Evolutionary conservation across 2,329 filamentous ascomycete genomes (phyloP).

Genomic region (Penicillium polonicum): DNA sequence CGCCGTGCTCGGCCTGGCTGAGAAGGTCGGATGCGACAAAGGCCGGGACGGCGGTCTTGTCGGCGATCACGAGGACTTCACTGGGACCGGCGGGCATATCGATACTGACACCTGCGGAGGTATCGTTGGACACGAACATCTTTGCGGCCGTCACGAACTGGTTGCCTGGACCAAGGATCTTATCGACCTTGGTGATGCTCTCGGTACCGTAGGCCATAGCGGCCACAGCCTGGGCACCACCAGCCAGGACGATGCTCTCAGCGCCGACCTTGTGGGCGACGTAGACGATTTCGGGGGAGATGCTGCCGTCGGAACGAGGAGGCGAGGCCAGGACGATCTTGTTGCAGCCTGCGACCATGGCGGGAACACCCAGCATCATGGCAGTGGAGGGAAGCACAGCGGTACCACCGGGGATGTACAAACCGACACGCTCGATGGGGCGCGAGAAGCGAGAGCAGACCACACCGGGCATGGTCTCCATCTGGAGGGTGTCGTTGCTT

Average conservation of each 20-base stretch:
- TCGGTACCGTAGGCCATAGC: conserved; percentile 97
- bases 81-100: conserved; percentile 98
- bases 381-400: conserved; percentile 96
- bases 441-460: conserved; percentile 89
- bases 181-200: conserved; percentile 93
- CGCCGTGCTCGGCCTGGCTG: conserved; percentile 93
- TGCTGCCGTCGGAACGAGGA: conserved; percentile 80
- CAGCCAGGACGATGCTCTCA: conserved; percentile 91
- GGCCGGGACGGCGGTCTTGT: conserved; percentile 81
- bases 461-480: conserved; percentile 98
- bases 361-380: conserved; percentile 95
- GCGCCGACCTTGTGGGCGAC: conserved; percentile 95
- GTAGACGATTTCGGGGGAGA: conserved; percentile 97
- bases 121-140: conserved; percentile 98
- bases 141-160: conserved; percentile 98
- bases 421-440: conserved; percentile 90
- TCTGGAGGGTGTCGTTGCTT: conserved; percentile 68
- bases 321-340: conserved; percentile 93
- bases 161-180: conserved; percentile 96
- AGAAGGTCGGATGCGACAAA: conserved; percentile 95
- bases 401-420: conserved; percentile 94
- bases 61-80: conserved; percentile 93
- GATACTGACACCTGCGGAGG: conserved; percentile 89
- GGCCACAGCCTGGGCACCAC: conserved; percentile 91
- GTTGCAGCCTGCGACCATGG: conserved; percentile 94